These are phyloP conservation scores for Talaromyces sp. DNA, from an alignment of 2,329 filamentous ascomycete genomes.

Conservation along the genomic window DNA sequence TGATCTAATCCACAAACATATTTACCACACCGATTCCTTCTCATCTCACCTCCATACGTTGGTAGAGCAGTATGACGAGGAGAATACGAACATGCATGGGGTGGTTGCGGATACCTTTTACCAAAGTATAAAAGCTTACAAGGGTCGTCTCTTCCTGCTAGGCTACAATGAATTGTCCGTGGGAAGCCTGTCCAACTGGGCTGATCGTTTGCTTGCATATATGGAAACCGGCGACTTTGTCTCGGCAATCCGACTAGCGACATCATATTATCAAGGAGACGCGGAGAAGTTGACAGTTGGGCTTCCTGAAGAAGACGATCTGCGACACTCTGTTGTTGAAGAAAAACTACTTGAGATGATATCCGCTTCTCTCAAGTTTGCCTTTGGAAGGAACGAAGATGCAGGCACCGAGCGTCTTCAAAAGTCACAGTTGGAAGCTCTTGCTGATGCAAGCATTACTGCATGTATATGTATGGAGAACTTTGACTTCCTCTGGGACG, in stretches of 20 bases:
- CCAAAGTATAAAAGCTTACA: constrained; percentile 96
- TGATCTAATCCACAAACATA: constrained; percentile 85
- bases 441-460: constrained; percentile 78
- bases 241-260: constrained; percentile 82
- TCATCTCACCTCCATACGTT: constrained; percentile 78
- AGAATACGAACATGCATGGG: constrained; percentile 85
- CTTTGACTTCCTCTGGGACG: constrained; percentile 81
- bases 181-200: constrained; percentile 93
- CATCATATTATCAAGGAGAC: constrained; percentile 84
- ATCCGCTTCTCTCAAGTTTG: constrained; percentile 83
- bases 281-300: constrained; percentile 94
- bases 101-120: constrained; percentile 96
- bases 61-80: constrained; percentile 83
- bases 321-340: constrained; percentile 76
- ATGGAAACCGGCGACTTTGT: constrained; percentile 98
- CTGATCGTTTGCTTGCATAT: constrained; percentile 83
- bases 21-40: constrained; percentile 88
- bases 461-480: constrained; percentile 77
- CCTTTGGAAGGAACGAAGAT: constrained; percentile 64
- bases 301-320: constrained; percentile 73
- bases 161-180: constrained; percentile 93
- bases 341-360: constrained; percentile 94
- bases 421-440: constrained; percentile 65
- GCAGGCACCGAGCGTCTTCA: constrained; percentile 50
- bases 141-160: constrained; percentile 84